A percentile compares a stretch with the other conserved stretches of the same genome.
These are phyloP conservation scores for Naganishia sp. DNA, from an alignment of 1,284 basidiomycete species.

Conservation along the genomic window DNA sequence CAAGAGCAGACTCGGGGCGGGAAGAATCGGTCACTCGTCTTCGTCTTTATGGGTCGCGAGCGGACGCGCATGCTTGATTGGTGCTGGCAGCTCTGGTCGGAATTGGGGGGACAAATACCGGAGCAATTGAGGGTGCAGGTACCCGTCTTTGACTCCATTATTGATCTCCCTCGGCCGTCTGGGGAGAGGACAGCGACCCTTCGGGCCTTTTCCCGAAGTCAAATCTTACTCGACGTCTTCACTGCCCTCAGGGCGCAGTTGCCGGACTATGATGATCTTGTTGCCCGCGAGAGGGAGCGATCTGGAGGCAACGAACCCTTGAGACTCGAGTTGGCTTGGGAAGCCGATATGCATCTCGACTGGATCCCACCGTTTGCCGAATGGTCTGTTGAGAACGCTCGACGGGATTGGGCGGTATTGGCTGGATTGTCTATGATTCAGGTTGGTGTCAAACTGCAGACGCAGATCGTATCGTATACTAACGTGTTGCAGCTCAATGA, in stretches of 20 bases:
- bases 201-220: conserved; percentile 36
- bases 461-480: neutral
- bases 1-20: conserved; percentile 15
- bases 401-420: conserved; percentile 47
- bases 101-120: conserved; percentile 47
- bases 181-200: conserved; percentile 37
- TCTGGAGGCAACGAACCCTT: conserved; percentile 26
- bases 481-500: conserved; percentile 22
- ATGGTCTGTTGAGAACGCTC: conserved; percentile 42
- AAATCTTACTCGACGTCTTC: conserved; percentile 40
- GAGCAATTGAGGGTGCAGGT: conserved; percentile 43
- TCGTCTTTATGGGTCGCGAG: conserved; percentile 48
- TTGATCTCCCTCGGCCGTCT: conserved; percentile 43
- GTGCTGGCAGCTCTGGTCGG: conserved; percentile 52
- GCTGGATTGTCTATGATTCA: conserved; percentile 44
- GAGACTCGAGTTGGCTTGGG: conserved; percentile 48
- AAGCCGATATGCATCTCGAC: conserved; percentile 45
- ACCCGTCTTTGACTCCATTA: conserved; percentile 41
- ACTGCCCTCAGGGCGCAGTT: conserved; percentile 39
- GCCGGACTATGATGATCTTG: conserved; percentile 39
- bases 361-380: conserved; percentile 44
- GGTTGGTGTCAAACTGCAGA: conserved; percentile 35
- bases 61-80: conserved; percentile 50
- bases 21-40: conserved; percentile 42
- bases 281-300: conserved; percentile 34